Percentiles rank a stretch among this genome's conserved stretches.
These are phyloP conservation scores for Melastoma candidum DNA, from an alignment of 441 rosid species.

Conservation along the genomic window DNA sequence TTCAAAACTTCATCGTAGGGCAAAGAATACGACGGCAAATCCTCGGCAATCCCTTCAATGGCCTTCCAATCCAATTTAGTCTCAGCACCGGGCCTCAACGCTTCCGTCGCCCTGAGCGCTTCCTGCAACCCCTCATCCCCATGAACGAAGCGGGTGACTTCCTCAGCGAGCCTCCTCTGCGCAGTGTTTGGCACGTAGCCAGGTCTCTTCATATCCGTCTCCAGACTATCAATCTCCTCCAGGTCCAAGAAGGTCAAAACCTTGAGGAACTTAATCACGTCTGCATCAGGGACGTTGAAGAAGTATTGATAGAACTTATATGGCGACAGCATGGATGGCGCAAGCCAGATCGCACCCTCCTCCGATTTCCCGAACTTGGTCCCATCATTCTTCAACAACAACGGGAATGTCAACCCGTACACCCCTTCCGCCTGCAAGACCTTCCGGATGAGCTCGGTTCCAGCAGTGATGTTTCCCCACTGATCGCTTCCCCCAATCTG, in stretches of 20 bases:
- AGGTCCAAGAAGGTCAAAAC: conserved; percentile 66
- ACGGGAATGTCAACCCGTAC: conserved; percentile 86
- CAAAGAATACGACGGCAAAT: conserved; percentile 72
- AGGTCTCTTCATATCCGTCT: conserved; percentile 52
- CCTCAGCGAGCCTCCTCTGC: conserved; percentile 21
- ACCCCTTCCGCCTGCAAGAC: conserved; percentile 61
- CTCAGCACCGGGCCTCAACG: conserved; percentile 85
- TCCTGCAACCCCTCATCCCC: conserved; percentile 83
- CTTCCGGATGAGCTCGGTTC: conserved; percentile 79
- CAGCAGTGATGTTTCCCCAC: conserved; percentile 95
- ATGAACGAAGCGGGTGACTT: conserved; percentile 83
- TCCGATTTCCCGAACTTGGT: conserved; percentile 93
- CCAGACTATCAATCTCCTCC: conserved; percentile 57
- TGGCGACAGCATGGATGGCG: conserved; percentile 63
- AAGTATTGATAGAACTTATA: conserved; percentile 93
- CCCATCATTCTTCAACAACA: conserved; percentile 77
- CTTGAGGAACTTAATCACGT: conserved; percentile 68
- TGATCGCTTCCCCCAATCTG: conserved; percentile 99
- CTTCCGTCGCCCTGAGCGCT: conserved; percentile 81
- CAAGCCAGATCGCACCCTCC: conserved; percentile 94
- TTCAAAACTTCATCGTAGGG: conserved; percentile 47
- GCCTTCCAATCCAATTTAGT: conserved; percentile 85
- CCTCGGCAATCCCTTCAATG: conserved; percentile 82
- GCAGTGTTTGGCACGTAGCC: conserved; percentile 67
- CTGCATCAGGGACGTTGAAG: conserved; percentile 79